Percentiles rank a stretch among this genome's conserved stretches.
Evolutionary conservation across 1,284 basidiomycete species (phyloP).

Genomic region (Sphagnurus paluster): DNA sequence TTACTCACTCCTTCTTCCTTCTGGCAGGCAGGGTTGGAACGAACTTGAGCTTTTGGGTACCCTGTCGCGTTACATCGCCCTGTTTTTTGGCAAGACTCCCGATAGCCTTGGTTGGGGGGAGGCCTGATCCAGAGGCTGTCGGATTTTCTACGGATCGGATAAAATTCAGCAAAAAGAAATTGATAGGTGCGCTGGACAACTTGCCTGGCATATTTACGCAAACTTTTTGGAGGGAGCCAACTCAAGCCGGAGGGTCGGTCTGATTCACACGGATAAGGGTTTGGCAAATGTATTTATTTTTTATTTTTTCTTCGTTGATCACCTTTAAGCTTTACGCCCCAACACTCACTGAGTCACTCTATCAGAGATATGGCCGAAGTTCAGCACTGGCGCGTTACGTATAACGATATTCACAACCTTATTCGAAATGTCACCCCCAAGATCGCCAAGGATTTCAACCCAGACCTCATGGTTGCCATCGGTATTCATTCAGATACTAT

Average conservation of each 20-base stretch:
- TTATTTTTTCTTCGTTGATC: no score
- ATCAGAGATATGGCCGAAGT: conserved; percentile 41
- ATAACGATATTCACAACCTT: conserved; percentile 84
- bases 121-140: conserved; percentile 15
- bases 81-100: conserved; percentile 72
- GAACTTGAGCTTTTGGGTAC: conserved; percentile 75
- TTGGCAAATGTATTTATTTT: no score
- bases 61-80: conserved; percentile 67
- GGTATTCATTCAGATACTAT: conserved; percentile 44
- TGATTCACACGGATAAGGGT: no score
- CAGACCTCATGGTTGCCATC: conserved; percentile 80
- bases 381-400: conserved; percentile 69
- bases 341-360: no score
- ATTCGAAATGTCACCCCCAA: conserved; percentile 61
- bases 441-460: conserved; percentile 71
- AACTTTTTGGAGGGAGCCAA: neutral
- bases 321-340: no score
- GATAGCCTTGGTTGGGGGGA: conserved; percentile 52
- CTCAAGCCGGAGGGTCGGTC: no score
- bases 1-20: conserved; percentile 75
- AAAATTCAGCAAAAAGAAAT: neutral
- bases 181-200: neutral
- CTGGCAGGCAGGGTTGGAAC: conserved; percentile 70
- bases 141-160: conserved; percentile 11
- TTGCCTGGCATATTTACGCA: neutral